Evolutionary conservation across 2,329 filamentous ascomycete species (phyloP).

Genomic region (Pyrenophora graminea): DNA sequence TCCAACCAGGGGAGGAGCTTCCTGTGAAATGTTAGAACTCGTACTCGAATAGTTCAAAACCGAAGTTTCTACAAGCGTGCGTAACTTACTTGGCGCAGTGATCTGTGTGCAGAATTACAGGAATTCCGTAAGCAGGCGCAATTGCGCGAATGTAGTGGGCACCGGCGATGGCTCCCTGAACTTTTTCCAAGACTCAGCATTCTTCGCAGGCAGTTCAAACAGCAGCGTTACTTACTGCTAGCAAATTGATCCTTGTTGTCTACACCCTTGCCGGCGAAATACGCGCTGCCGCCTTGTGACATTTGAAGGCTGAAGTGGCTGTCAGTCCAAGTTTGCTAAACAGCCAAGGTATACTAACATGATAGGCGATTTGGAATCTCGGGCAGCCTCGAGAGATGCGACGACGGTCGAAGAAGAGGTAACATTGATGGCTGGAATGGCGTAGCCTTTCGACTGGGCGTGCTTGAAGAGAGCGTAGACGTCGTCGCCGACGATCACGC

Average conservation of each 20-base stretch:
- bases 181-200: too few relatives aligned
- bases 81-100: constrained; percentile 9
- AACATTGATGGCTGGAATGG: constrained; percentile 54
- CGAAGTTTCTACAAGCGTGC: too few relatives aligned
- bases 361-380: constrained; percentile 86
- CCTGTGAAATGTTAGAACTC: constrained; percentile 34
- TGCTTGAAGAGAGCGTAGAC: constrained; percentile 63
- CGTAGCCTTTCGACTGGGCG: constrained; percentile 73
- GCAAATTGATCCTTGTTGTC: constrained; percentile 70
- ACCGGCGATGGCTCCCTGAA: constrained; percentile 78
- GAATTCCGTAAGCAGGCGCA: constrained; percentile 84
- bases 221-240: constrained; percentile 55
- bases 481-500: constrained; percentile 66
- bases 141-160: constrained; percentile 91
- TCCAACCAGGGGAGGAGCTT: constrained; percentile 97
- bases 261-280: constrained; percentile 70
- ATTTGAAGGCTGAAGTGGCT: constrained; percentile 72
- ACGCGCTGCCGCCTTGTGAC: constrained; percentile 72
- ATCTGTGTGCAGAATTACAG: constrained; percentile 62
- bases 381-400: constrained; percentile 82
- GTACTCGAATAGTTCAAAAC: neutral
- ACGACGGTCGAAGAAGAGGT: constrained; percentile 90
- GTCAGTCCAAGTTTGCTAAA: too few relatives aligned
- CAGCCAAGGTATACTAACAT: too few relatives aligned
- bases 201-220: too few relatives aligned